A percentile compares a stretch with the other conserved stretches of the same genome.
Evolutionary conservation across 371 early-diverging fungal genomes (phyloP).

Genomic region (Mucor saturninus): DNA sequence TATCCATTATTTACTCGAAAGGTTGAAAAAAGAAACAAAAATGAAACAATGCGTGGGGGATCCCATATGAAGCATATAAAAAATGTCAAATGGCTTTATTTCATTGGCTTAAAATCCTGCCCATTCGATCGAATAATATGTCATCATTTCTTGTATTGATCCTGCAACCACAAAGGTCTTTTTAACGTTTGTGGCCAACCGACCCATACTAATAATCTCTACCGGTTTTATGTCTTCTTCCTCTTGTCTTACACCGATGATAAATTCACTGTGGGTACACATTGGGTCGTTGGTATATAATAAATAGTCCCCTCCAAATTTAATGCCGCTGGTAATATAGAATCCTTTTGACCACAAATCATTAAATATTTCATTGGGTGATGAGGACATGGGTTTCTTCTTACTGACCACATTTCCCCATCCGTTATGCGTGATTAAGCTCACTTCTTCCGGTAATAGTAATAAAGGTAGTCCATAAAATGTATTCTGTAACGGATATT

Average conservation of each 20-base stretch:
- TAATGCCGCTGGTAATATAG: conserved; percentile 60
- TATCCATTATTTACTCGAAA: conserved; percentile 1
- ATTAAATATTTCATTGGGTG: conserved; percentile 39
- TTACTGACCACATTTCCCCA: background rate
- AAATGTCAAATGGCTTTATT: conserved; percentile 2
- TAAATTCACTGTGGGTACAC: conserved; percentile 59
- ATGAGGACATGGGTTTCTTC: background rate
- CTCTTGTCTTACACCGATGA: conserved; percentile 32
- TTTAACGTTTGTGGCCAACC: conserved; percentile 60
- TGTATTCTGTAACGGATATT: conserved; percentile 60
- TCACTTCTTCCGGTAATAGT: conserved; percentile 59
- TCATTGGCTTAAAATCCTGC: conserved; percentile 44
- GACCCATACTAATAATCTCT: conserved; percentile 54
- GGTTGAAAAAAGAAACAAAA: background rate
- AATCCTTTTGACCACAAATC: conserved; percentile 58
- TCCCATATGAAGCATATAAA: conserved; percentile 2
- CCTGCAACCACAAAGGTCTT: conserved; percentile 54
- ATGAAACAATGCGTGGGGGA: background rate
- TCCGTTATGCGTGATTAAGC: conserved; percentile 48
- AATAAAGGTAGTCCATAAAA: conserved; percentile 58
- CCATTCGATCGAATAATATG: conserved; percentile 47
- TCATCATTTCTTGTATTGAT: conserved; percentile 10
- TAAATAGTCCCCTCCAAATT: conserved; percentile 72
- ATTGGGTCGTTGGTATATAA: conserved; percentile 64
- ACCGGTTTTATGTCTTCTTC: conserved; percentile 24